A percentile compares a stretch with the other conserved stretches of the same genome.
Conservation (phyloP, 805 yeast genomes). For the Scheffersomyces spartinae region DNA sequence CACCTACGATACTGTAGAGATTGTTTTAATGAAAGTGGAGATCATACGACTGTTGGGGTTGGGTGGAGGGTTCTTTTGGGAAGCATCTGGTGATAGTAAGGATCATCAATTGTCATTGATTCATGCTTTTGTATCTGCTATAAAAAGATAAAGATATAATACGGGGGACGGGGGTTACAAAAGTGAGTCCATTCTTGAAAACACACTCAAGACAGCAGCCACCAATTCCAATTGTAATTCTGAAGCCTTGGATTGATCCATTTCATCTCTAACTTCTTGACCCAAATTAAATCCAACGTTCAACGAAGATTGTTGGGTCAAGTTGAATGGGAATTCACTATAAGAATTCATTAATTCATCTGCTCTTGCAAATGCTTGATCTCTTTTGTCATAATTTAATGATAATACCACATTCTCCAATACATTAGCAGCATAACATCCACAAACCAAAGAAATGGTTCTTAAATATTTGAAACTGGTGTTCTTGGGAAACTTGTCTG, state of each 20-base stretch:
- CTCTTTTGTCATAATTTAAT: slow-evolving; percentile 78
- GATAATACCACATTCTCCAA: slow-evolving; percentile 76
- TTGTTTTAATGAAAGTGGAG: slow-evolving; percentile 45
- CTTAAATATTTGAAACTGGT: slow-evolving; percentile 64
- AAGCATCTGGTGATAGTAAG: slow-evolving; percentile 62
- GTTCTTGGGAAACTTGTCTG: slow-evolving; percentile 56
- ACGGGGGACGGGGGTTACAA: slow-evolving; percentile 30
- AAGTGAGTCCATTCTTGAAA: slow-evolving; percentile 85
- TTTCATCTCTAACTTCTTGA: slow-evolving; percentile 40
- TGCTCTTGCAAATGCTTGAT: slow-evolving; percentile 86
- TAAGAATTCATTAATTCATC: slow-evolving; percentile 79
- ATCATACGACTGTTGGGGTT: slow-evolving; percentile 38
- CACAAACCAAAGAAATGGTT: slow-evolving; percentile 72
- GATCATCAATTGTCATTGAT: slow-evolving; percentile 28
- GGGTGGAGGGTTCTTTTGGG: slow-evolving; percentile 96
- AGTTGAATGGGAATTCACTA: slow-evolving; percentile 73
- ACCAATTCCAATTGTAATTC: slow-evolving; percentile 77
- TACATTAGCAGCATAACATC: slow-evolving; percentile 92
- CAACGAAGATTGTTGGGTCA: slow-evolving; percentile 42
- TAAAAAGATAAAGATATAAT: slow-evolving; percentile 16
- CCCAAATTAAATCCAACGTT: slow-evolving; percentile 67
- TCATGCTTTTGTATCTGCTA: slow-evolving; percentile 36
- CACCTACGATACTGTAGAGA: slow-evolving; percentile 53
- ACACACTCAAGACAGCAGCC: slow-evolving; percentile 86
- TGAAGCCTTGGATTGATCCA: slow-evolving; percentile 34